A percentile compares a stretch with the other conserved stretches of the same genome.
phyloP scores from a whole-genome alignment of 306 rosid genomes.

The Rosa persica region DNA sequence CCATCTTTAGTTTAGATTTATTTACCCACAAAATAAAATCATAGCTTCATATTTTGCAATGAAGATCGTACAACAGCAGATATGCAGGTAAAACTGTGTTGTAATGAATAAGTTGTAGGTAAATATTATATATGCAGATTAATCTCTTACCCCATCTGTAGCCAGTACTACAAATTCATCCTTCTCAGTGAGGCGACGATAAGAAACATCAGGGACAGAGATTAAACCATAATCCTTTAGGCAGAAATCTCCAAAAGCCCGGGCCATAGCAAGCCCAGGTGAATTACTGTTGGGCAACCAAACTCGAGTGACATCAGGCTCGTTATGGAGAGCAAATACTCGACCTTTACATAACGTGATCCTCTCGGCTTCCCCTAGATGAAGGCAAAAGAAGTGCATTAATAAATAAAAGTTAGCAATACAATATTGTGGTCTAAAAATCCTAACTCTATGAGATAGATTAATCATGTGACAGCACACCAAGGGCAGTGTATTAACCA shows the following conservation, averaged over 20 bases:
- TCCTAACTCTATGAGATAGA: background rate
- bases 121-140: background rate
- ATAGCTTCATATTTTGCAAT: background rate
- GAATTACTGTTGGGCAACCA: slow-evolving; percentile 73
- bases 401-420: background rate
- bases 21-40: background rate
- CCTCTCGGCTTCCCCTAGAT: slow-evolving; percentile 75
- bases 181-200: slow-evolving; percentile 44
- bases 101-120: background rate
- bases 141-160: slow-evolving; percentile 74
- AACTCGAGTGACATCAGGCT: slow-evolving; percentile 61
- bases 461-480: background rate
- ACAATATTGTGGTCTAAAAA: background rate
- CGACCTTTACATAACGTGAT: slow-evolving; percentile 71
- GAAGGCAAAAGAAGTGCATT: slow-evolving; percentile 2
- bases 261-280: slow-evolving; percentile 95
- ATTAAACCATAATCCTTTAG: slow-evolving; percentile 76
- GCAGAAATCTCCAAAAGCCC: slow-evolving; percentile 89
- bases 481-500: background rate
- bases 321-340: slow-evolving; percentile 60
- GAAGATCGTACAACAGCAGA: background rate
- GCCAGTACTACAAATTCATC: slow-evolving; percentile 83
- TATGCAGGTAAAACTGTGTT: background rate
- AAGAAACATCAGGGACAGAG: slow-evolving; percentile 65
- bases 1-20: background rate